Base-by-base conservation (phyloP, 225 moss, liverwort and hornwort species). In the Takakia lepidozioides region DNA sequence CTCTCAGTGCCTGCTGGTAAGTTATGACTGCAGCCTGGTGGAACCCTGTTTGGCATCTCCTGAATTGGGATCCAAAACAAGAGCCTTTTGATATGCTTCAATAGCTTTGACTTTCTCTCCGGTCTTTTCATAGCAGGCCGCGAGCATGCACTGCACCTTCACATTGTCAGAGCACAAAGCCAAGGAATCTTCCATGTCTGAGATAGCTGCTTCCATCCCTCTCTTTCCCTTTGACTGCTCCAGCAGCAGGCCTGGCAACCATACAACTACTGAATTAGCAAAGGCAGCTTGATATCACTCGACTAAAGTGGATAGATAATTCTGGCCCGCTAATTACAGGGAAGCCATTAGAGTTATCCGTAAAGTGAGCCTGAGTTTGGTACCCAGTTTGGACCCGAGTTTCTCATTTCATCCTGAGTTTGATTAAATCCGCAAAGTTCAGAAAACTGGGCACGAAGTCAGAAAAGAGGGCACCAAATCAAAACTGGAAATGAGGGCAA, bases 181-280 rank as follows among this genome's bases (percentile, higher is more conserved):
- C 37, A 73, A 27, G 1, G 79, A 59, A 51, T 79, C 73, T 34
- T 73, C 65, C 66, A 79, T 25, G 46, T 74, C 62, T 27, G 42
- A 46, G 10, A 73, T 57, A 6, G 74, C 73, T 10, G 54, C 58
- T 34, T 69, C 65, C 4, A 73, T 34, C 50, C 64, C 55, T 1
- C 27, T 52, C 26, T 19, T 57, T n/a, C 64, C 60, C 48, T 56
- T 65, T 9, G 55, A 49, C 44, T 63, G 65, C 42, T 61, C 78
- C 20, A 79, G 51, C 19, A 56, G 32, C 25, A 79, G 65, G 51
- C 67, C 71, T 41, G 59, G 43, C 7, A 32, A 32, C 32, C n/a
- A n/a, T n/a, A n/a, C n/a, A n/a, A n/a, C n/a, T n/a, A 38, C 11
- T 3, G 38, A 38, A 38, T 14, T 38, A 38, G 17, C 38, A 14